These are phyloP conservation scores for Mangifera indica DNA, from an alignment of 345 rosid genomes.

Conservation along the genomic window DNA sequence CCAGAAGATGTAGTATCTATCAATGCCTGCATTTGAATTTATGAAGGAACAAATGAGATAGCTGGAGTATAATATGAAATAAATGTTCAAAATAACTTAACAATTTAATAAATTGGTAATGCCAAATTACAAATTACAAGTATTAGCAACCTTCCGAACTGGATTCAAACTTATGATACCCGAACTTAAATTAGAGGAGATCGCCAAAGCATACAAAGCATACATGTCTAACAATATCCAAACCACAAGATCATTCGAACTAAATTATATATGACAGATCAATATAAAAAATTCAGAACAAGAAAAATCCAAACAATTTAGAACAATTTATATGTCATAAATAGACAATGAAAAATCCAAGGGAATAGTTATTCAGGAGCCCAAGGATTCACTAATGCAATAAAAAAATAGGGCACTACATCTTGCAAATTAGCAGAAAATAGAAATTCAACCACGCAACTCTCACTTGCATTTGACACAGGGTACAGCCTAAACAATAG, in stretches of 20 bases:
- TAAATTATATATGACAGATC: no score
- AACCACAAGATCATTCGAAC: no score
- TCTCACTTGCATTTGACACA: not conserved
- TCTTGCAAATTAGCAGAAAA: not conserved
- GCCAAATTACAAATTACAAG: not conserved
- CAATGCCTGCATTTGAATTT: slow-evolving; percentile 55
- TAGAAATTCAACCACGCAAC: slow-evolving; percentile 8
- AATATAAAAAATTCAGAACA: no score
- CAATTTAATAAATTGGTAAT: not conserved
- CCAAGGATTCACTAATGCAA: not conserved
- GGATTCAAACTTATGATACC: not conserved
- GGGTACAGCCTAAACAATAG: not conserved
- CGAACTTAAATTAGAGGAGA: not conserved
- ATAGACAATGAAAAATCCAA: not conserved
- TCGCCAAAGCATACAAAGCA: not conserved
- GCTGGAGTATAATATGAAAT: not conserved
- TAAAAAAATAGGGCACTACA: not conserved
- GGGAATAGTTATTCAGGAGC: not conserved
- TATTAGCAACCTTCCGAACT: not conserved
- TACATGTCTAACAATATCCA: not conserved
- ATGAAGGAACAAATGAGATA: slow-evolving; percentile 2
- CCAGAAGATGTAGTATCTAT: slow-evolving; percentile 74
- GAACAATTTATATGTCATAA: not conserved
- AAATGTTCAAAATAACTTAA: not conserved
- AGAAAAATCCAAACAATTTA: not conserved